phyloP scores from a whole-genome alignment of 371 early-diverging fungal species.

The Mycotypha africana region DNA sequence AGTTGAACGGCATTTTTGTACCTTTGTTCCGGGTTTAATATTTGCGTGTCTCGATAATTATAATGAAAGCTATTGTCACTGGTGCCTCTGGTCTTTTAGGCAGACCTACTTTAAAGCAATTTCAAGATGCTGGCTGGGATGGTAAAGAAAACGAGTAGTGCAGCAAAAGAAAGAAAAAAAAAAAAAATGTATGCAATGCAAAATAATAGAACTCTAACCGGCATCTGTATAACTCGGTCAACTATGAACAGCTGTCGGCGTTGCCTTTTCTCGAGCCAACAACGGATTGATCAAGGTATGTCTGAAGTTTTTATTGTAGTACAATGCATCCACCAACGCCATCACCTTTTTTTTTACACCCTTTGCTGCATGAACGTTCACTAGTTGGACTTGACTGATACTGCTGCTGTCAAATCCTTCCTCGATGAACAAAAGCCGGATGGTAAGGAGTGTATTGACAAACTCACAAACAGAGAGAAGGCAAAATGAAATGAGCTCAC shows the following conservation, averaged over 20 bases:
- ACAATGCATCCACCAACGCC: too few relatives aligned
- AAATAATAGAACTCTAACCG: too few relatives aligned
- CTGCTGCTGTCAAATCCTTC: slow-evolving; percentile 45
- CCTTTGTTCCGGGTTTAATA: too few relatives aligned
- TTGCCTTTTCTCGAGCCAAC: slow-evolving; percentile 61
- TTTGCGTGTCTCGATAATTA: too few relatives aligned
- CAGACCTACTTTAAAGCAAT: slow-evolving; percentile 58
- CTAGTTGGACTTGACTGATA: slow-evolving; percentile 67
- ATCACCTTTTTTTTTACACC: too few relatives aligned
- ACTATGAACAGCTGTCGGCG: slow-evolving; percentile 54
- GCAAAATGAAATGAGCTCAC: too few relatives aligned
- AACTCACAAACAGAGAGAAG: too few relatives aligned
- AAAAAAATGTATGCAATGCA: too few relatives aligned
- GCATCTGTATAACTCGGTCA: not conserved
- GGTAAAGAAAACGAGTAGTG: slow-evolving; percentile 33
- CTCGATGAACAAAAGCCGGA: slow-evolving; percentile 55
- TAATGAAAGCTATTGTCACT: slow-evolving; percentile 67
- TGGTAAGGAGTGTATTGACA: slow-evolving; percentile 45
- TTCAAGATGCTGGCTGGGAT: slow-evolving; percentile 45
- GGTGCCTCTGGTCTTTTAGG: slow-evolving; percentile 86
- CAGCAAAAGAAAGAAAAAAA: too few relatives aligned
- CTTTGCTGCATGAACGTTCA: not conserved
- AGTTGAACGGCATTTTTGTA: too few relatives aligned
- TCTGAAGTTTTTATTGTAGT: too few relatives aligned
- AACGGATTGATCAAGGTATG: slow-evolving; percentile 52